Evolutionary conservation across 495 filamentous ascomycete genomes (phyloP).

Genomic region (Penicillium atrosanguineum): DNA sequence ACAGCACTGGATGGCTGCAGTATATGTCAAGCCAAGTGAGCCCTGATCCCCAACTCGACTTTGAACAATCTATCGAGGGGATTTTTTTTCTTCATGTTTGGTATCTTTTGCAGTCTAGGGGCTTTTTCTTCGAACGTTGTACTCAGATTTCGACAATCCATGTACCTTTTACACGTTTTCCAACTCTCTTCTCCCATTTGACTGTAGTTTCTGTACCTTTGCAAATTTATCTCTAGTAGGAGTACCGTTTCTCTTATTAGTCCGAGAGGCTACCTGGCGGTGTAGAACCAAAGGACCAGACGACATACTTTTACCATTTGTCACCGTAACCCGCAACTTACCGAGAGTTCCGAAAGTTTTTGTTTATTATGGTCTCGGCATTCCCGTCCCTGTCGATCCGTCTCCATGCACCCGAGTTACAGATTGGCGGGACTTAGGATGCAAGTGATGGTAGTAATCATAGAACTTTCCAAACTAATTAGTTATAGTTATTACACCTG

Average conservation of each 20-base stretch:
- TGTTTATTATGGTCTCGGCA: slow-evolving; percentile 17
- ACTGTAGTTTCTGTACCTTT: not conserved
- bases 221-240: too few species aligned
- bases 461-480: not conserved
- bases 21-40: not conserved
- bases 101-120: slow-evolving; percentile 13
- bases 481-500: not conserved
- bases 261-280: not conserved
- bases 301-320: not conserved
- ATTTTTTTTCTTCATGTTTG: slow-evolving; percentile 7
- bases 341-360: not conserved
- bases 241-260: too few species aligned
- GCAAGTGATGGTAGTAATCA: not conserved
- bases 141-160: slow-evolving; percentile 23
- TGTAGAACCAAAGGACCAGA: not conserved
- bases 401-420: slow-evolving; percentile 7
- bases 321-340: not conserved
- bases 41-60: not conserved
- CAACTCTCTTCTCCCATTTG: not conserved
- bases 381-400: slow-evolving; percentile 27
- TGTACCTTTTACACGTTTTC: slow-evolving; percentile 23
- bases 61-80: not conserved
- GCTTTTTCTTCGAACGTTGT: slow-evolving; percentile 16
- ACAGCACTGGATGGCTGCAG: not conserved
- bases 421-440: not conserved